Percentiles rank a stretch among this genome's conserved stretches.
Conservation (phyloP, 805 yeast genomes). For the Hanseniaspora meyeri region DNA sequence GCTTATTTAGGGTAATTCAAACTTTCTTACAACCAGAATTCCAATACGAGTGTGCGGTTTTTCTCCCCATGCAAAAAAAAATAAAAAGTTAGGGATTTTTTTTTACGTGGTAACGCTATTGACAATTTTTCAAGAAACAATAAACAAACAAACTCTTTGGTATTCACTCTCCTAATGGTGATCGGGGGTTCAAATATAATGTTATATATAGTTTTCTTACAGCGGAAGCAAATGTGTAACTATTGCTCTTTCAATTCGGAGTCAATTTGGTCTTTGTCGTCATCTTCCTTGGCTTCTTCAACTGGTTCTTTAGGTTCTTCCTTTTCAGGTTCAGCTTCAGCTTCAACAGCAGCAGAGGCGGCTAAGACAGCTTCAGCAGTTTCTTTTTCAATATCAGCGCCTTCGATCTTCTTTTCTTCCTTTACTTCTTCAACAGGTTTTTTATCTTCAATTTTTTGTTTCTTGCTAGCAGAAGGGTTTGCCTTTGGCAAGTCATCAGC, state of each 20-base stretch:
- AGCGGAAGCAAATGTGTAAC: background rate
- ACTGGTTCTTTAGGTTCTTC: background rate
- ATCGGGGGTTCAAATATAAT: background rate
- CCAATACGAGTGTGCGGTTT: background rate
- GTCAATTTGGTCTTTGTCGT: conserved; percentile 3
- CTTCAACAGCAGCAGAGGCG: background rate
- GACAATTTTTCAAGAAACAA: too few relatives aligned
- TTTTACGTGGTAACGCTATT: background rate
- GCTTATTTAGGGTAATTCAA: background rate
- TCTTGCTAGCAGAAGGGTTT: background rate
- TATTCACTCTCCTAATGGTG: background rate
- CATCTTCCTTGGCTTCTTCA: background rate
- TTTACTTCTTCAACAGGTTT: background rate
- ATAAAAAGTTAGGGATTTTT: background rate
- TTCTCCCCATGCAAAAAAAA: background rate
- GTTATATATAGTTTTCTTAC: background rate
- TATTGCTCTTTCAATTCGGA: conserved; percentile 5
- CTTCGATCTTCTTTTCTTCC: background rate
- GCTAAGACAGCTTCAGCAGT: background rate
- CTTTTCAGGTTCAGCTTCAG: background rate
- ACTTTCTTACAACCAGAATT: conserved; percentile 2
- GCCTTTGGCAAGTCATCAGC: conserved; percentile 2
- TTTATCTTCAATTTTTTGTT: background rate
- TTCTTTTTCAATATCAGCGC: background rate
- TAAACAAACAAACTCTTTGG: too few relatives aligned